These are phyloP conservation scores for Oryza punctata DNA, from an alignment of 176 grass and related monocot species.

Conservation along the genomic window DNA sequence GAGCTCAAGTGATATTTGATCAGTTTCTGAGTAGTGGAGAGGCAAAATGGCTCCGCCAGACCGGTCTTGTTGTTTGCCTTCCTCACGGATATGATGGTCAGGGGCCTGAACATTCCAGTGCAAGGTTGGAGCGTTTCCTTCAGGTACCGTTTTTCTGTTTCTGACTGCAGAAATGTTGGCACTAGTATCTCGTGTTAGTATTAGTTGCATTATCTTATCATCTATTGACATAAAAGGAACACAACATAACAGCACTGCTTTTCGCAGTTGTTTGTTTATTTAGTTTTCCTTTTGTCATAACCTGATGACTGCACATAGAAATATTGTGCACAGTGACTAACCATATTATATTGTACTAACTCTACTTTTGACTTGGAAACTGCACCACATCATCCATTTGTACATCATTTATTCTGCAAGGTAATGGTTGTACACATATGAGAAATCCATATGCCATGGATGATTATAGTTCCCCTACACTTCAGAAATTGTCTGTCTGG, in stretches of 20 bases:
- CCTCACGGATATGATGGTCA: constrained; percentile 98
- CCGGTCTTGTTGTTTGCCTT: constrained; percentile 78
- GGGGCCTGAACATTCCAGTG: constrained; percentile 98
- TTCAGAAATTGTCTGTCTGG: neutral
- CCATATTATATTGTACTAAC: constrained; percentile 1
- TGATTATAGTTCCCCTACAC: neutral
- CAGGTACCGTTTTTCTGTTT: constrained; percentile 61
- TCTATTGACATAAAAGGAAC: constrained; percentile 13
- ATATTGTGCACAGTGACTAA: constrained; percentile 13
- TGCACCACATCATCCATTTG: neutral
- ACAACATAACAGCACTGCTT: neutral
- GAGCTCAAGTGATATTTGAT: constrained; percentile 99
- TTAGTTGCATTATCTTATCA: neutral
- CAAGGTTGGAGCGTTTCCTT: constrained; percentile 93
- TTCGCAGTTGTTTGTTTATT: neutral
- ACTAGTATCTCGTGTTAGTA: constrained; percentile 9
- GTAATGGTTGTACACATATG: neutral
- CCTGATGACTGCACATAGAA: neutral
- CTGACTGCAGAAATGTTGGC: neutral
- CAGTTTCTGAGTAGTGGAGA: constrained; percentile 99
- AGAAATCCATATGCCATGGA: constrained; percentile 12
- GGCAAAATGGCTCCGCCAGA: constrained; percentile 96
- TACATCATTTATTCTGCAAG: neutral
- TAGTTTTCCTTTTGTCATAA: constrained; percentile 8
- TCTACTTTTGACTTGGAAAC: neutral